These are phyloP conservation scores for Carex kokanica DNA, from an alignment of 176 grass and related monocot species.

Conservation along the genomic window DNA sequence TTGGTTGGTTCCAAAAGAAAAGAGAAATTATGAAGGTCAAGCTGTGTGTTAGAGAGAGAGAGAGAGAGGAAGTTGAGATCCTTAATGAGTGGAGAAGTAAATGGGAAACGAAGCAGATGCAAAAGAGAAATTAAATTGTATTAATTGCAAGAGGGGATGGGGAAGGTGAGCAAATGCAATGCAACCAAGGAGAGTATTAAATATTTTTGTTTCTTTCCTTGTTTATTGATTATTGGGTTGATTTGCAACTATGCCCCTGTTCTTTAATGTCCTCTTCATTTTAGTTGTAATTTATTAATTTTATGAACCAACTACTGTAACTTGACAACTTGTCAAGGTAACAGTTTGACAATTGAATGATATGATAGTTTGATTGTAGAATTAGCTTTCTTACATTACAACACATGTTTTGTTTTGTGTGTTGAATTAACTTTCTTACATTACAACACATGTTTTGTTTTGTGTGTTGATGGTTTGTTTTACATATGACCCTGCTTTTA, in stretches of 20 bases:
- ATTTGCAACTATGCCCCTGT: neutral
- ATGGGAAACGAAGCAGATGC: slow-evolving; percentile 2
- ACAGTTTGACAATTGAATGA: neutral
- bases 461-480: neutral
- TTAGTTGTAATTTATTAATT: neutral
- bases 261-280: neutral
- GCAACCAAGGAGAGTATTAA: slow-evolving; percentile 18
- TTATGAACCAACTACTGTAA: neutral
- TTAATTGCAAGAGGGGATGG: slow-evolving; percentile 9
- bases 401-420: neutral
- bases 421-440: neutral
- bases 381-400: neutral
- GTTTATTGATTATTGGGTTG: neutral
- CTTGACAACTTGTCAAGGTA: neutral
- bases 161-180: slow-evolving; percentile 23
- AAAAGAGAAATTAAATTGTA: slow-evolving; percentile 25
- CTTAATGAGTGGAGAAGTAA: slow-evolving; percentile 30
- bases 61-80: slow-evolving; percentile 12
- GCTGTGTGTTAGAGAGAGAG: neutral
- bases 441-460: neutral
- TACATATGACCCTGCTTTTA: neutral
- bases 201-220: slow-evolving; percentile 25
- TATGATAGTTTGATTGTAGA: neutral
- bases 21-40: neutral
- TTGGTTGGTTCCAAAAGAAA: neutral